Percentiles rank a stretch among this genome's conserved stretches.
These are phyloP conservation scores for Ceratocystis diversiconidia DNA, from an alignment of 2,329 filamentous ascomycete species.

Conservation along the genomic window DNA sequence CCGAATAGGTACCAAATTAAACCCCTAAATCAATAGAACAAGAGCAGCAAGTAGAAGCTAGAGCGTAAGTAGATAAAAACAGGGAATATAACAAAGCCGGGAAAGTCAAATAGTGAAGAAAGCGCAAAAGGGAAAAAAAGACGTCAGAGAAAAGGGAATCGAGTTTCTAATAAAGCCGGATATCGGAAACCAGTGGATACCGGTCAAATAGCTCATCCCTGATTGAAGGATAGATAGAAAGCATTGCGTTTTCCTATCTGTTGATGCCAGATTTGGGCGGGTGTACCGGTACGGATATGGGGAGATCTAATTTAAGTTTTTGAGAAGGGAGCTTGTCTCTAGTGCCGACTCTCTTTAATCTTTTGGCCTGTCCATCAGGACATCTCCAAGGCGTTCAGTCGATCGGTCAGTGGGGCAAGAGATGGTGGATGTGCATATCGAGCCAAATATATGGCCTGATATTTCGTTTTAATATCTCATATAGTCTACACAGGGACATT, in stretches of 20 bases:
- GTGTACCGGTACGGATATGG: background rate
- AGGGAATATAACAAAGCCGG: constrained; percentile 2
- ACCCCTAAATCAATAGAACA: background rate
- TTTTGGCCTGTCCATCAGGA: background rate
- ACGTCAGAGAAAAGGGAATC: background rate
- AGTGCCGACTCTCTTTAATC: too few species aligned
- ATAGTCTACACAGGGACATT: constrained; percentile 40
- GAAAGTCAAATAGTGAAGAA: background rate
- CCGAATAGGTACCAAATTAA: constrained; percentile 1
- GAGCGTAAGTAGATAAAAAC: background rate
- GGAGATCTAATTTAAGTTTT: too few species aligned
- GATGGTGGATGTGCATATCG: background rate
- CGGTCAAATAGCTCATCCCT: background rate
- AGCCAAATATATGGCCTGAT: background rate
- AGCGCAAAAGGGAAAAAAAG: background rate
- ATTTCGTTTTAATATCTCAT: background rate
- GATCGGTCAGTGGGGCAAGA: background rate
- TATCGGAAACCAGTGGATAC: background rate
- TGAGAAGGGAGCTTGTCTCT: too few species aligned
- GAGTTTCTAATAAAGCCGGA: background rate
- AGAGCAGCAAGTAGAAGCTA: background rate
- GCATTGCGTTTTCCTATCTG: too few species aligned
- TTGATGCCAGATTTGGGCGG: background rate
- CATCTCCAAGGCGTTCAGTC: background rate
- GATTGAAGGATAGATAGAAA: background rate